These are phyloP conservation scores for Grosmannia clavigera DNA, from an alignment of 2,329 filamentous ascomycete species.

Conservation along the genomic window DNA sequence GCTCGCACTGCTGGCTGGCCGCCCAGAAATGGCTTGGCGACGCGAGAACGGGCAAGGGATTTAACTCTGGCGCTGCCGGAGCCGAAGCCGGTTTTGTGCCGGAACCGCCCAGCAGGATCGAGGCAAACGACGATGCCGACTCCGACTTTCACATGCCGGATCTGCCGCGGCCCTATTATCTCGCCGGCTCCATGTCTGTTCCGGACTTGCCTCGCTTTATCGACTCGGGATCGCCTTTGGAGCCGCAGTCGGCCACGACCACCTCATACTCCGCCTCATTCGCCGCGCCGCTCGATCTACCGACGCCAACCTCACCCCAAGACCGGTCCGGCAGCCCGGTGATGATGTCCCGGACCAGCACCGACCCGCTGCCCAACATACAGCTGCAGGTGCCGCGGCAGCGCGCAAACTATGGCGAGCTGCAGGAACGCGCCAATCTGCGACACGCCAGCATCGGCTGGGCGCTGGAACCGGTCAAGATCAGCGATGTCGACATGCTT, in stretches of 20 bases:
- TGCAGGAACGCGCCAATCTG: conserved; percentile 14
- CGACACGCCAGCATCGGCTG: conserved; percentile 22
- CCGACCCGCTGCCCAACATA: neutral
- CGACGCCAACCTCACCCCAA: neutral
- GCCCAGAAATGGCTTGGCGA: conserved; percentile 32
- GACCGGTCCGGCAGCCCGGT: neutral
- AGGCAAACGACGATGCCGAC: too few species aligned
- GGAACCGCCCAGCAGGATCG: too few species aligned
- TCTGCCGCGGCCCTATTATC: neutral
- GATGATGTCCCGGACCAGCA: neutral
- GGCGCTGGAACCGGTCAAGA: conserved; percentile 21
- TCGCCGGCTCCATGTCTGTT: conserved; percentile 13
- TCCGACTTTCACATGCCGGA: neutral
- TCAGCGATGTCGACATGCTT: conserved; percentile 4
- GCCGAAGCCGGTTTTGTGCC: too few species aligned
- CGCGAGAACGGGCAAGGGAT: conserved; percentile 8
- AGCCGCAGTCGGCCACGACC: neutral
- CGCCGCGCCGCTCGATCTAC: too few species aligned
- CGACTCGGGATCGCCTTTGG: neutral
- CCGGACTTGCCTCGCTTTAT: neutral
- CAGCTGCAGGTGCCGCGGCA: conserved; percentile 2
- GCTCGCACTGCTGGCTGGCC: conserved; percentile 43
- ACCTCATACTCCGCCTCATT: neutral
- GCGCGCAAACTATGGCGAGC: conserved; percentile 8
- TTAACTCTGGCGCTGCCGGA: conserved; percentile 1